phyloP scores from a whole-genome alignment of 1,139 yeast genomes.

The Candida buenavistaensis region DNA sequence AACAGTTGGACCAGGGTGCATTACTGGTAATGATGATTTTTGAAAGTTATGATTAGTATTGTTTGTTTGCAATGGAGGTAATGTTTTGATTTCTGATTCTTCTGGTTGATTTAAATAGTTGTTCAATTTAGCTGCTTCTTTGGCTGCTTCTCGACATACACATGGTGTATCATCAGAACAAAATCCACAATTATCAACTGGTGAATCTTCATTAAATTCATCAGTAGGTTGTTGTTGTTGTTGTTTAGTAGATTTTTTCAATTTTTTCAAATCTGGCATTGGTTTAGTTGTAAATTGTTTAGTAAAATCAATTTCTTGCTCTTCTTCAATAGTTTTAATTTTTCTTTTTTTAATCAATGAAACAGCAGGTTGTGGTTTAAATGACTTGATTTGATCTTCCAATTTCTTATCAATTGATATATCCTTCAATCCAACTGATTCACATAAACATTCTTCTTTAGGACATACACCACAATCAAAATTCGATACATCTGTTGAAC shows the following conservation, averaged over 20 bases:
- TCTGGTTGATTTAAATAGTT: constrained; percentile 22
- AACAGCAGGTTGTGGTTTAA: constrained; percentile 64
- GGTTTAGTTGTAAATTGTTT: constrained; percentile 38
- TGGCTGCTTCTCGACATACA: constrained; percentile 83
- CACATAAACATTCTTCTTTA: constrained; percentile 73
- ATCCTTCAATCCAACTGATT: constrained; percentile 55
- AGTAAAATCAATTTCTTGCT: constrained; percentile 57
- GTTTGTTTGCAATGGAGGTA: constrained; percentile 38
- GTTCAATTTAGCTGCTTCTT: constrained; percentile 49
- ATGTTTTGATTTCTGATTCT: constrained; percentile 20
- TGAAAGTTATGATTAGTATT: constrained; percentile 20
- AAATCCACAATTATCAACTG: constrained; percentile 85
- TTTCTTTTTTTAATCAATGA: constrained; percentile 42
- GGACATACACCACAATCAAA: constrained; percentile 66
- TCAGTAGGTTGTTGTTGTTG: too few species aligned
- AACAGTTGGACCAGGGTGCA: constrained; percentile 68
- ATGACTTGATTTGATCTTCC: constrained; percentile 37
- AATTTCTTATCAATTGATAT: constrained; percentile 16
- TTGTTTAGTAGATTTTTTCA: constrained; percentile 18
- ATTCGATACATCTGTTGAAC: constrained; percentile 13
- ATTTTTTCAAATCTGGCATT: constrained; percentile 41
- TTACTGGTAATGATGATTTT: constrained; percentile 50
- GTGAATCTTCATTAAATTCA: constrained; percentile 48
- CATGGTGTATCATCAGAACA: constrained; percentile 93
- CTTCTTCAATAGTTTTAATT: constrained; percentile 13